Base-by-base conservation (phyloP, 805 yeast genomes). In the Nematodospora valgi region DNA sequence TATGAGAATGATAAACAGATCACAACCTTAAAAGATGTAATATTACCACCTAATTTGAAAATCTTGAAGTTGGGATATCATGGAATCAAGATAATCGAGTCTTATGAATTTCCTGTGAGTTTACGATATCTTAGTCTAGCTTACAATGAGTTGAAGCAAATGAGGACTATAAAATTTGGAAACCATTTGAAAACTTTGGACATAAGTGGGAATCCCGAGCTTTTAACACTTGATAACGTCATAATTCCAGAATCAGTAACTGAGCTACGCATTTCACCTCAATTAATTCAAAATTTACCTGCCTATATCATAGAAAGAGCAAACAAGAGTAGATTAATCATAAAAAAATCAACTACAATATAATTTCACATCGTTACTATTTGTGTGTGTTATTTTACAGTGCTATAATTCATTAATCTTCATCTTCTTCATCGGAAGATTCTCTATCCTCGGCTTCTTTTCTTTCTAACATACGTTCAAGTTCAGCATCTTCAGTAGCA, bases 401-500 rank as follows among this genome's bases (percentile, higher is more conserved):
- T 30, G 13, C 16, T 14, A 22, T 20, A 13, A 30, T 11, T 12
- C 13, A 23, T 15, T 33, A 34, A 11, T 34, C 64, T 19, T 64
- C 70, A 39, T 81, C 93, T 41, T 81, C 93, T 48, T 85, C 95
- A 39, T 84, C 89, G 32, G 87, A 82, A 40, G 85, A 88, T 52
- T 82, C 81, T 58, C 81, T 79, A 56, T 85, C 89, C 61, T 86
- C 96, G 57, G 82, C 74, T 70, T 87, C 97, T 59, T 87, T 86
- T 58, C 86, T 78, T 68, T 91, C 97, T 78, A 93, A 80, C 47
- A 93, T 76, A 42, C 95, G 96, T 65, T 88, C 95, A 56, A 93
- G 78, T 68, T 89, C 97, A 41, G 96, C 98, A 62, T 93, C 98
- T 62, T 93, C 98, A 41, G 93, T 86, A 42, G 96, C 98, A 38